These are phyloP conservation scores for Colletotrichum tamarilloi DNA, from an alignment of 2,329 filamentous ascomycete genomes.

Conservation along the genomic window DNA sequence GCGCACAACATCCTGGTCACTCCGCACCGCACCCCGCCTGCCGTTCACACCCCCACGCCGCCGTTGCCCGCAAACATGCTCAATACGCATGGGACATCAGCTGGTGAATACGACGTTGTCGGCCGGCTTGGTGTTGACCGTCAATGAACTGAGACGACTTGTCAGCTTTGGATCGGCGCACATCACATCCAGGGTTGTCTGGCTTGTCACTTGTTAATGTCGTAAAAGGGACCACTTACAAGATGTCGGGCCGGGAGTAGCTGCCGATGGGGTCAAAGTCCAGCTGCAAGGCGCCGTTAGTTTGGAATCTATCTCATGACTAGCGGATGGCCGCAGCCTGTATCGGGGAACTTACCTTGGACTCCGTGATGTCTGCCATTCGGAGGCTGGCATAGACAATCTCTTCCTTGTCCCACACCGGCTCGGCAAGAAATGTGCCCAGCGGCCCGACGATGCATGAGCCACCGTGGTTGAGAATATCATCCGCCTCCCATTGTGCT, in stretches of 20 bases:
- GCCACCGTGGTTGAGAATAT: slow-evolving; percentile 52
- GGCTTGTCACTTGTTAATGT: slow-evolving; percentile 23
- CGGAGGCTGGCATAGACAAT: slow-evolving; percentile 51
- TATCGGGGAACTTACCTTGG: slow-evolving; percentile 44
- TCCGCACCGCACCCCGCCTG: slow-evolving; percentile 1
- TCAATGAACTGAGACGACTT: slow-evolving; percentile 37
- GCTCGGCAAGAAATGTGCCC: slow-evolving; percentile 50
- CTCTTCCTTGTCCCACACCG: slow-evolving; percentile 52
- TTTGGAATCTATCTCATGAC: not conserved
- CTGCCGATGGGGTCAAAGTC: slow-evolving; percentile 55
- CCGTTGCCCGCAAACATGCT: slow-evolving; percentile 1
- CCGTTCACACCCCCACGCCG: not conserved
- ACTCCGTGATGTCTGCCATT: slow-evolving; percentile 48
- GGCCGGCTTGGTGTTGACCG: slow-evolving; percentile 45
- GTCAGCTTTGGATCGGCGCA: slow-evolving; percentile 25
- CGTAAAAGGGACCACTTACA: slow-evolving; percentile 44
- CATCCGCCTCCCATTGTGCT: slow-evolving; percentile 47
- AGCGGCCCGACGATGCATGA: slow-evolving; percentile 54
- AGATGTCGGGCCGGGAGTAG: slow-evolving; percentile 53
- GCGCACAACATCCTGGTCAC: not conserved
- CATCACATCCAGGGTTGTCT: not conserved
- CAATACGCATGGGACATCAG: slow-evolving; percentile 6
- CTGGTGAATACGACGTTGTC: slow-evolving; percentile 42
- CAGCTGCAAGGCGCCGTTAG: slow-evolving; percentile 42
- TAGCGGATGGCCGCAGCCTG: not conserved